Base-by-base conservation (phyloP, 2,329 filamentous ascomycete genomes). In the Nothophoma quercina region DNA sequence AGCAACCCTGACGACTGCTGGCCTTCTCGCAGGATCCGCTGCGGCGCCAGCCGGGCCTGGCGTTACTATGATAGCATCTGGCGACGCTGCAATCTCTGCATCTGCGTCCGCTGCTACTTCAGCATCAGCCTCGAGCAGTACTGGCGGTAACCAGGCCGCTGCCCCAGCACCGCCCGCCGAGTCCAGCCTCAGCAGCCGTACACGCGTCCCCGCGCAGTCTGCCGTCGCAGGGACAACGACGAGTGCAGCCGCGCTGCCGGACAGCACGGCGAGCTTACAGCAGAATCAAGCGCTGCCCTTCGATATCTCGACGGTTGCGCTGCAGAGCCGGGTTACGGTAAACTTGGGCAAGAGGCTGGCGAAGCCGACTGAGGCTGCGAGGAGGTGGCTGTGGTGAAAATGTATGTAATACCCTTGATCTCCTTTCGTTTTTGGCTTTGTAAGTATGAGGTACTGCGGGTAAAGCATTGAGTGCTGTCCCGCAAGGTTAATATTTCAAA, bases 271-370 rank as follows among this genome's bases (percentile, higher is more conserved):
- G 9, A 29, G 52, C 19, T 42, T 56, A 18, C 58, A 59, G 51
- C 43, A 60, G 23, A 64, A 63, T 18, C 53, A 54, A 16, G 44
- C 43, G 3, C 40, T 69, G 16, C 69, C 71, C 2, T 74, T 75
- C 29, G 65, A 75, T 39, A 70, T 75, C 50, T 65, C 63, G 25
- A 74, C 68, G 5, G 57, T 74, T 25, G 29, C 40, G 25, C 55
- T 75, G 57, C 68, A 73, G 55, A 71, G 65, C 33, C 63, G 64
- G 5, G 71, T 75, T 1, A 74, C 71, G 4, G 71, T 74, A 7
- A 69, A 68, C 21, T 33, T 75, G 30, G 70, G 70, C 5, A 52
- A 44, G 56, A 56, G 70, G 40, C 29, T 55, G 36, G 62, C 58
- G 8, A 53, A 55, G 52, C 60, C 63, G 19, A 71, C 65, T 15